These are phyloP conservation scores for Ailanthus altissimus DNA, from an alignment of 345 rosid genomes.

Conservation along the genomic window DNA sequence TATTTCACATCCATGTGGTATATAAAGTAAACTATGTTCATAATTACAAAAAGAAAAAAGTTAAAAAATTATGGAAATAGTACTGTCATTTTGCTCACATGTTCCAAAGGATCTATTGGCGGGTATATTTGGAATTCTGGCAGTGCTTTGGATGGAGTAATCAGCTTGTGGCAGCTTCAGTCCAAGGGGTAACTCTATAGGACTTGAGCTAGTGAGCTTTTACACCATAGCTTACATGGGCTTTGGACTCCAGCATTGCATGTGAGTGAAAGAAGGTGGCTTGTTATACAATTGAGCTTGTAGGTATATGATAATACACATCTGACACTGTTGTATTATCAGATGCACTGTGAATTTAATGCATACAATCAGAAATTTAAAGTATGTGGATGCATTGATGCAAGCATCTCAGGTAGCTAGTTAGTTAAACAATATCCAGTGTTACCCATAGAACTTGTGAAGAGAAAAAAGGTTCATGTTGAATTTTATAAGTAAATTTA, in stretches of 20 bases:
- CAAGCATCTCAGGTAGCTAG: not conserved
- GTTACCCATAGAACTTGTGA: not conserved
- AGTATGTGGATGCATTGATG: not conserved
- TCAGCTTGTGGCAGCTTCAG: conserved; percentile 59
- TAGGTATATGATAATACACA: not conserved
- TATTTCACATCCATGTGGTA: not conserved
- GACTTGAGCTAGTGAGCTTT: not conserved
- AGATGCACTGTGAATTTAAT: conserved; percentile 3
- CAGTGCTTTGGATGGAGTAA: conserved; percentile 61
- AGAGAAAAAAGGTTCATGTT: not conserved
- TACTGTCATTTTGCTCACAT: not conserved
- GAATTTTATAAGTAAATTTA: not conserved
- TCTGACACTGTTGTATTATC: not conserved
- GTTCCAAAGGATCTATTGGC: conserved; percentile 1
- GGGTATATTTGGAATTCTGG: conserved; percentile 19
- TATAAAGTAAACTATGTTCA: not conserved
- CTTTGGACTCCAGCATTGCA: not conserved
- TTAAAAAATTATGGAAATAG: not conserved
- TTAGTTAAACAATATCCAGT: conserved; percentile 1
- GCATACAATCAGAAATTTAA: conserved; percentile 11
- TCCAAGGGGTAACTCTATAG: conserved; percentile 42
- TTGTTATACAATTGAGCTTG: conserved; percentile 3
- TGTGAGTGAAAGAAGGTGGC: not conserved
- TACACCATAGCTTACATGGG: not conserved
- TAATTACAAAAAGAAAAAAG: no score